Conservation (phyloP, 2,329 filamentous ascomycete species). For the Fusarium devonianum region DNA sequence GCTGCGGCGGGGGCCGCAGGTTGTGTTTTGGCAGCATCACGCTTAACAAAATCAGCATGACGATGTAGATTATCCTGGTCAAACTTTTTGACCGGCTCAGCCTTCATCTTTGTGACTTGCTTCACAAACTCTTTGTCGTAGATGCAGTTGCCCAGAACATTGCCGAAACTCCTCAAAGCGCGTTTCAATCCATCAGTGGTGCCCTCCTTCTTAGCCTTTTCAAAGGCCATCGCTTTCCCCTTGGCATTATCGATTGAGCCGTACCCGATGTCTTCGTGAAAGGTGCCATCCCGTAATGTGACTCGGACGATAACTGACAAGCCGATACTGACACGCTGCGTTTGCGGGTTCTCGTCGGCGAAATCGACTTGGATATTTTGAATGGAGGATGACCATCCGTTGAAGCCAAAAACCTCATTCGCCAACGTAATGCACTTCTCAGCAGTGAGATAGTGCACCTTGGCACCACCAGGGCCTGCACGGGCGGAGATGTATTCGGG, state of each 20-base stretch:
- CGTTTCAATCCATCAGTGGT: constrained; percentile 94
- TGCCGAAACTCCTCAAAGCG: constrained; percentile 89
- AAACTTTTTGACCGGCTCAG: constrained; percentile 74
- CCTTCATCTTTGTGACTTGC: constrained; percentile 90
- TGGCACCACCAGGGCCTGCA: constrained; percentile 81
- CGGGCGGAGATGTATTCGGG: constrained; percentile 94
- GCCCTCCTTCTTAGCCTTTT: constrained; percentile 98
- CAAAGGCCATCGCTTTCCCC: constrained; percentile 93
- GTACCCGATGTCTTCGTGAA: constrained; percentile 96
- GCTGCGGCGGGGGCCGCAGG: constrained; percentile 19
- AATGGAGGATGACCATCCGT: constrained; percentile 97
- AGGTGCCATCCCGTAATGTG: constrained; percentile 91
- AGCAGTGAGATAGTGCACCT: constrained; percentile 92
- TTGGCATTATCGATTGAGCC: constrained; percentile 96
- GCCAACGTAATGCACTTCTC: constrained; percentile 96
- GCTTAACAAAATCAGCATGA: constrained; percentile 77
- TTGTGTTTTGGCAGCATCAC: constrained; percentile 51
- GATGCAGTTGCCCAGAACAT: constrained; percentile 96
- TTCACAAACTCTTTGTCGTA: constrained; percentile 95
- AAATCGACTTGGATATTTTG: constrained; percentile 95
- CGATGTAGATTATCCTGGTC: constrained; percentile 82
- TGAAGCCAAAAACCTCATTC: constrained; percentile 96
- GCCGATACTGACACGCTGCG: constrained; percentile 81
- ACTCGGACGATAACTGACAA: constrained; percentile 91
- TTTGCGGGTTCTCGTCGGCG: constrained; percentile 83